Base-by-base conservation (phyloP, 345 rosid species). In the Clarkia xantiana region DNA sequence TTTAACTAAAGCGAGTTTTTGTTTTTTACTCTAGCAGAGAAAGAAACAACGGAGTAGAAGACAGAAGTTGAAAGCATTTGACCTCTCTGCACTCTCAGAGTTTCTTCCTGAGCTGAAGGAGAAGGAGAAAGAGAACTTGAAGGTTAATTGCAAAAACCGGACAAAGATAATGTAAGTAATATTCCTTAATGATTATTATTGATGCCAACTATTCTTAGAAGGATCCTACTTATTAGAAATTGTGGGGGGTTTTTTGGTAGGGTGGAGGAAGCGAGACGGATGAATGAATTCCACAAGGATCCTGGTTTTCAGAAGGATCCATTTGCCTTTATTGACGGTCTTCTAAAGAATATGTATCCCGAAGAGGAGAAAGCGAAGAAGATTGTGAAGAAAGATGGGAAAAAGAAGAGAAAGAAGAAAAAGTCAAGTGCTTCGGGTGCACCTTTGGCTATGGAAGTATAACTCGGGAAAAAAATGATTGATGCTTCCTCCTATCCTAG, bases 301-400 rank as follows among this genome's bases (percentile, higher is more conserved):
- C 90, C 79, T 12, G 73, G 70, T 29, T 91, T 83, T 64, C 78
- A 65, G 60, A 65, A 70, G 11, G 89, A 91, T 73, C 94, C 96
- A 0, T 47, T 81, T 8, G 90, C 72, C 66, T 77, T 93, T 42
- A 75, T 84, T 49, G 73, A 71, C 48, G 87, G 81, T 58, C 91
- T 81, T 19, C 56, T 84, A 43, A 67, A 55, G 79, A 79, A 72
- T 71, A 76, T 79, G 36, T 86, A 73, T 42, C 88, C 95, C 52
- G 65, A 23, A 1, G 77, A 78, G 29, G 86, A 75, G 67, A 72
- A 78, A 38, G 74, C 81, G 0, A 76, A 79, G 76, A 74, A 71
- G 61, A 80, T 66, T 62, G 11, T 34, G 14, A 72, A 56, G 51
- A 66, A 49, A 59, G 65, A 72, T 18, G 80, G 80, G 36, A 47